These are phyloP conservation scores for Gynandropsis gynandra DNA, from an alignment of 345 rosid species.

Conservation along the genomic window DNA sequence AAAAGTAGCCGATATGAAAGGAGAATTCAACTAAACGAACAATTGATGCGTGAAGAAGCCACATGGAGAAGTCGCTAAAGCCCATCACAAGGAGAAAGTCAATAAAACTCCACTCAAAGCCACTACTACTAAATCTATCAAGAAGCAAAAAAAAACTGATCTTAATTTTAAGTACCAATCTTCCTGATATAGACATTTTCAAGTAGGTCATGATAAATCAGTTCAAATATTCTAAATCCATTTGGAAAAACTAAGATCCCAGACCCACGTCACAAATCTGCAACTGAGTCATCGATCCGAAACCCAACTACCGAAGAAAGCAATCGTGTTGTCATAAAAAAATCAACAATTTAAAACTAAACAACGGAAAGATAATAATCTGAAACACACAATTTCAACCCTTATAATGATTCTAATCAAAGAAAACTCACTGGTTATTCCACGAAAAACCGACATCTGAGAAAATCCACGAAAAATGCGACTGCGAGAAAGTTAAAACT, in stretches of 20 bases:
- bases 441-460: background rate
- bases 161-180: background rate
- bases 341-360: background rate
- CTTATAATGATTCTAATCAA: background rate
- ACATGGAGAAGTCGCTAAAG: too few relatives aligned
- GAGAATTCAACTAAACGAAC: background rate
- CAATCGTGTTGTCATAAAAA: background rate
- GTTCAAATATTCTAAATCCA: background rate
- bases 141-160: background rate
- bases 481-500: constrained; percentile 6
- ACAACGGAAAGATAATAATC: background rate
- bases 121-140: too few relatives aligned
- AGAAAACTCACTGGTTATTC: constrained; percentile 7
- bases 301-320: background rate
- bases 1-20: background rate
- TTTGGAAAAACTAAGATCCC: constrained; percentile 3
- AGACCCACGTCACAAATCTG: constrained; percentile 3
- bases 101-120: too few relatives aligned
- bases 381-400: background rate
- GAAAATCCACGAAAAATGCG: background rate
- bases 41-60: too few relatives aligned
- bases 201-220: constrained; percentile 4
- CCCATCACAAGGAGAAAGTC: too few relatives aligned
- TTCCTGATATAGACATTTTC: constrained; percentile 3
- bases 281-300: constrained; percentile 4